Conservation (phyloP, 2,329 filamentous ascomycete species). For the Fusarium verticillioides region DNA sequence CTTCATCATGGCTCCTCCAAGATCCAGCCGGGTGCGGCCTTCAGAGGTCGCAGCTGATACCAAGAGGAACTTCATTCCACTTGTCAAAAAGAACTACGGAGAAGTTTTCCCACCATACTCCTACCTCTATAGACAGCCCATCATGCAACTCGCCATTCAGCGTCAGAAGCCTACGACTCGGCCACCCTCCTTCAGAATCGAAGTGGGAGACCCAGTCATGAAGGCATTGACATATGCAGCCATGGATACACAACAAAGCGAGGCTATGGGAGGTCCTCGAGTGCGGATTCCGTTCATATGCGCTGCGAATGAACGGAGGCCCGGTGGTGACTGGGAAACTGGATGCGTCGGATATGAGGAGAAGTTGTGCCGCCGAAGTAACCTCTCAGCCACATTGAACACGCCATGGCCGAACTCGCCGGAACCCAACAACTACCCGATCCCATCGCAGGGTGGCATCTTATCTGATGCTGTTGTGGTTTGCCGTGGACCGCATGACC, state of each 20-base stretch:
- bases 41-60: conserved; percentile 78
- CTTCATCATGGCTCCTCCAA: conserved; percentile 48
- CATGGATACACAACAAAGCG: conserved; percentile 52
- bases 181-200: conserved; percentile 62
- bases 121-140: conserved; percentile 64
- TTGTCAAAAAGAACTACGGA: conserved; percentile 67
- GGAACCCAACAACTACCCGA: conserved; percentile 71
- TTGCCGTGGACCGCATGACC: conserved; percentile 75
- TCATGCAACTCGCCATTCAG: conserved; percentile 57
- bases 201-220: conserved; percentile 68
- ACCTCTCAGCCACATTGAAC: conserved; percentile 74
- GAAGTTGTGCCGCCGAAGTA: conserved; percentile 78
- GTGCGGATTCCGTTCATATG: conserved; percentile 73
- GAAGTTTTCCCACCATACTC: conserved; percentile 68
- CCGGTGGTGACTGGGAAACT: conserved; percentile 84
- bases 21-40: conserved; percentile 49
- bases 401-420: conserved; percentile 65
- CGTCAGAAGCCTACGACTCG: conserved; percentile 50
- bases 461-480: conserved; percentile 78
- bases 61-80: conserved; percentile 75
- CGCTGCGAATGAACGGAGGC: conserved; percentile 78
- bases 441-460: conserved; percentile 75
- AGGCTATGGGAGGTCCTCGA: conserved; percentile 47
- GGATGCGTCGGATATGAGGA: conserved; percentile 65
- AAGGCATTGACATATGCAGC: conserved; percentile 67